These are phyloP conservation scores for Vigna unguiculata DNA, from an alignment of 306 rosid genomes.

Conservation along the genomic window DNA sequence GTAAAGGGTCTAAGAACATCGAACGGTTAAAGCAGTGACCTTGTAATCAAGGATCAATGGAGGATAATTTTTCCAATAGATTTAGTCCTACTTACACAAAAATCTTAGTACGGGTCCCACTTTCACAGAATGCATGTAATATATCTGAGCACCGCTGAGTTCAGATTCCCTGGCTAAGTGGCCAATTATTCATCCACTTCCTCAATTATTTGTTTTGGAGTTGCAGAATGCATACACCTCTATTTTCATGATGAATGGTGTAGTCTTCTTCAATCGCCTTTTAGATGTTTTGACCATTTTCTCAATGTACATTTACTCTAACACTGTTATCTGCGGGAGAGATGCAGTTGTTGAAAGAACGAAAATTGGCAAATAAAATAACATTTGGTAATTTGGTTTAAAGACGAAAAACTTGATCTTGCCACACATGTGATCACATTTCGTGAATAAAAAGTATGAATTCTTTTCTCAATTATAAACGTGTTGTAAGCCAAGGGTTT, in stretches of 20 bases:
- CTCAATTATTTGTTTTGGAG: constrained; percentile 43
- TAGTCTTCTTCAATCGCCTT: constrained; percentile 7
- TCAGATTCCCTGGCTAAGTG: constrained; percentile 33
- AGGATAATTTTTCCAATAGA: constrained; percentile 32
- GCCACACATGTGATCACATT: background rate
- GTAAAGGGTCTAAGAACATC: no score
- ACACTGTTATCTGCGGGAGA: background rate
- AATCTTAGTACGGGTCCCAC: constrained; percentile 38
- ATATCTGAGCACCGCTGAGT: constrained; percentile 41
- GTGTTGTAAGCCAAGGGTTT: background rate
- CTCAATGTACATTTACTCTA: background rate
- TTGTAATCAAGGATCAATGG: background rate
- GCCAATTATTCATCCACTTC: constrained; percentile 24
- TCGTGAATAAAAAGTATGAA: background rate
- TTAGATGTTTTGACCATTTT: constrained; percentile 33
- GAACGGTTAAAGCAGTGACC: background rate
- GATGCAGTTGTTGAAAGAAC: background rate
- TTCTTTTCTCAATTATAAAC: constrained; percentile 9
- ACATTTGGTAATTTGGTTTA: constrained; percentile 15
- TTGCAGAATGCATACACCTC: constrained; percentile 10
- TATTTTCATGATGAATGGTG: constrained; percentile 14
- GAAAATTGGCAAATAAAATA: constrained; percentile 9
- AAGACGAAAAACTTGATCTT: constrained; percentile 29
- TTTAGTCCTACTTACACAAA: constrained; percentile 13
- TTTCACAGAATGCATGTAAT: constrained; percentile 47